Evolutionary conservation across 352 stramenopile species (phyloP), one percentile per base, ranked within the genome.

Genomic region (Globisporangium cylindrosporum): DNA sequence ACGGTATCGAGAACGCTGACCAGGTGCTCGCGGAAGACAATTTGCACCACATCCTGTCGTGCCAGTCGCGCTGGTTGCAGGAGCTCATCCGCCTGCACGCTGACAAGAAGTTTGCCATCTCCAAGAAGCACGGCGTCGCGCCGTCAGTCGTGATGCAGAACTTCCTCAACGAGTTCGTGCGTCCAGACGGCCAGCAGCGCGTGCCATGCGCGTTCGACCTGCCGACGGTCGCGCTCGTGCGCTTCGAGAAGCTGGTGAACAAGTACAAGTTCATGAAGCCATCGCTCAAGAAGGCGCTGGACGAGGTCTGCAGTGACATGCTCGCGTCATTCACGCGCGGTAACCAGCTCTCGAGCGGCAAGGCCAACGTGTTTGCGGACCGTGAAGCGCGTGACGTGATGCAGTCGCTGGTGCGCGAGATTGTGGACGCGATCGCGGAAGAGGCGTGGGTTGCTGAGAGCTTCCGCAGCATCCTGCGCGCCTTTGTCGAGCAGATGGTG

Each of bases 401-500:
- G 77, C 79, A 81, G 49, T 91, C 85, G 61, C 77, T 93, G 5
- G 71, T 92, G 18, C 77, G 78, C 22, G 85, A 93, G 57, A 72
- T 93, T 4, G 78, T 85, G 14, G 80, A 82, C 29, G 78, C 83
- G 0, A 74, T 93, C 43, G 68, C 80, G 3, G 69, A 67, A 12
- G 76, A 83, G 29, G 80, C 73, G 10, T 76, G 69, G 36, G 54
- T 89, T 25, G 60, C 69, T 2, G 70, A 78, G 18, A 58, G 25
- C 1, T 67, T 76, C 3, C 68, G 73, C 0, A 61, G 64, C 0
- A 68, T 78, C 4, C 72, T 92, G 3, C 75, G 67, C 29, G 65
- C 79, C 53, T 85, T 92, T 34, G 75, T 92, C 53, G 84, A 93
- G 71, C 81, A 93, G 59, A 90, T 93, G 82, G 77, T 93, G 20